Evolutionary conservation across 2,329 filamentous ascomycete species (phyloP), one percentile per base, ranked within the genome.

Genomic region (Sclerotinia minor): DNA sequence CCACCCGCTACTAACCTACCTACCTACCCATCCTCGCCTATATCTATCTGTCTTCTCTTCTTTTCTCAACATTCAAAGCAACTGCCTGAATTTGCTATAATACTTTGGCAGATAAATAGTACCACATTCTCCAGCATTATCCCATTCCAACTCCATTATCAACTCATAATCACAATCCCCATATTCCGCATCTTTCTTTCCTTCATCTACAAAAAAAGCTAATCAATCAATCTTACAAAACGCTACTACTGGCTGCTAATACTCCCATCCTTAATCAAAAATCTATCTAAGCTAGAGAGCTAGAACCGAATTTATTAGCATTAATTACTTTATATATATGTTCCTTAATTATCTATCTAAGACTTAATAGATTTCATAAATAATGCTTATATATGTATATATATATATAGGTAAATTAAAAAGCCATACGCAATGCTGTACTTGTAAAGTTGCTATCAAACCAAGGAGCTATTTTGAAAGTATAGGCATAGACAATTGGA

Each of bases 331-430:
- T n/a, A n/a, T n/a, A n/a, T n/a, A 7, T n/a, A 50, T 50, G 2
- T 13, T 6, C 29, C 45, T 29, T 6, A n/a, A n/a, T n/a, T 38
- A 61, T 21, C 4, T 38, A 61, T 61, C 59, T 61, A 50, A 38
- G 13, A 50, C 59, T 50, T 61, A 50, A 50, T 61, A 61, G 45
- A 61, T 50, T 35, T 61, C 32, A 38, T 38, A 9, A 61, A 38
- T 38, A 9, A 61, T 50, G 7, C 13, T 26, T 41, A 5, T 11
- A 13, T 19, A 24, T 26, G 15, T 29, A n/a, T n/a, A n/a, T n/a
- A n/a, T n/a, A n/a, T n/a, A n/a, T n/a, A n/a, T n/a, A n/a, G n/a
- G 15, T 13, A 9, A 3, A 4, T 9, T 19, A 38, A 5, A 38
- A 24, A 1, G 29, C 8, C 2, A 13, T 32, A 50, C 26, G 29